Evolutionary conservation across 768 basidiomycete species (phyloP).

Genomic region (Pisolithus orientalis): DNA sequence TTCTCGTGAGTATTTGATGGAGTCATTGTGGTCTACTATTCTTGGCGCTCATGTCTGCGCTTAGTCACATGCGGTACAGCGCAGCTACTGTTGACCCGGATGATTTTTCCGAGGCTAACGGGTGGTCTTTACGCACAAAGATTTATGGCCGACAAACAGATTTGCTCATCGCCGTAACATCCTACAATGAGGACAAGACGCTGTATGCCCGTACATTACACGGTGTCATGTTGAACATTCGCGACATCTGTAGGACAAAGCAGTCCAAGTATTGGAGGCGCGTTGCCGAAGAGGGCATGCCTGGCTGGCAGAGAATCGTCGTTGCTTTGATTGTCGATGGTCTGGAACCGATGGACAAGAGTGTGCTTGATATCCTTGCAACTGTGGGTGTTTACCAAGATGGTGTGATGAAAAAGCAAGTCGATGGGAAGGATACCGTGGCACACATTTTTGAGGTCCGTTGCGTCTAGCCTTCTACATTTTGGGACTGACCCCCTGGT

Average conservation of each 20-base stretch:
- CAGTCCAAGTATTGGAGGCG: slow-evolving; percentile 89
- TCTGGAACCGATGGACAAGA: slow-evolving; percentile 93
- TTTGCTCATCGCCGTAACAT: slow-evolving; percentile 89
- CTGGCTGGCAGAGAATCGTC: slow-evolving; percentile 87
- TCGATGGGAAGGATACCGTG: slow-evolving; percentile 82
- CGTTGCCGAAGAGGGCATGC: slow-evolving; percentile 75
- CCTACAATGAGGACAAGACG: slow-evolving; percentile 89
- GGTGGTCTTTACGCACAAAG: slow-evolving; percentile 81
- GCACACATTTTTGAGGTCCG: slow-evolving; percentile 93
- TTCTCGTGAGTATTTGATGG: slow-evolving; percentile 63
- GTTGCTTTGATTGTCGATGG: slow-evolving; percentile 92
- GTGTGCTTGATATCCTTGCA: slow-evolving; percentile 80
- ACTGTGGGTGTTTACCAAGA: slow-evolving; percentile 93
- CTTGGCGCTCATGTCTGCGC: background rate
- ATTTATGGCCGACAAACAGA: slow-evolving; percentile 89
- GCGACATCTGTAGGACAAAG: slow-evolving; percentile 95
- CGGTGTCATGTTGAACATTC: slow-evolving; percentile 95
- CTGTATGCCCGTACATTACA: slow-evolving; percentile 90
- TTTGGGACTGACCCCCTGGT: slow-evolving; percentile 1
- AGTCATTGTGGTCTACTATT: background rate
- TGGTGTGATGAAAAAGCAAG: slow-evolving; percentile 90
- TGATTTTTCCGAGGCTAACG: slow-evolving; percentile 72
- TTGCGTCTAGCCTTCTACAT: background rate
- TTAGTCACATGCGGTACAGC: slow-evolving; percentile 85
- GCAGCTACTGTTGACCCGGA: slow-evolving; percentile 91